Base-by-base conservation (phyloP, 23 red algal genomes). In the Pyropia haitanensis region DNA sequence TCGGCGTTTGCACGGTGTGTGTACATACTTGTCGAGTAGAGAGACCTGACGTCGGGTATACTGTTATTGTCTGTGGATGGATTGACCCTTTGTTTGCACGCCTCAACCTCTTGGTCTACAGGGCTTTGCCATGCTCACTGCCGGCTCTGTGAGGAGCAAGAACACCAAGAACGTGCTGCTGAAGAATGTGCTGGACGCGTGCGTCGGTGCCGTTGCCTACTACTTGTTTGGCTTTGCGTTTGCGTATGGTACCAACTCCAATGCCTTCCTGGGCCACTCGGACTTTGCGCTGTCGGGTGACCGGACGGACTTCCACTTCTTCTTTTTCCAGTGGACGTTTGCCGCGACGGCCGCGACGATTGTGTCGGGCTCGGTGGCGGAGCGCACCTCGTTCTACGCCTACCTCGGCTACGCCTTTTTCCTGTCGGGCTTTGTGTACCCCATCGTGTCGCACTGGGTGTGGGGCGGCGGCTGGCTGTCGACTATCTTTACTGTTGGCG, bases 271-370 rank as follows among this genome's bases (percentile, higher is more conserved):
- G 52, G 92, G 69, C 14, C 64, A 70, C 34, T 64, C 67, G 14
- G 44, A 86, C 30, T 96, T 88, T 65, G 92, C 92, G 2, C 73
- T 96, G 14, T 66, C 66, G 16, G 66, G 66, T 15, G 46, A 77
- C 66, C 53, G 63, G 22, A 75, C 46, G 27, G 66, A 61, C 3
- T 80, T 71, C 56, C 48, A 68, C 26, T 71, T 51, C 7, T 89
- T 89, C 74, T 79, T 89, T 27, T 96, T 96, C 54, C 85, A 96
- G 64, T 89, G 77, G 76, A 82, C 80, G 20, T 96, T 96, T 65
- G 76, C 70, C 20, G 80, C 84, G 17, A 96, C 92, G 25, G 92
- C 92, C 18, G 92, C 92, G 28, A 86, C 92, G 22, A 96, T 96
- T 58, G 92, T 96, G 21, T 79, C 79, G 18, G 92, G 92, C 12